Conservation (phyloP, 257 asterid species). For the Salvia miltiorrhiza region DNA sequence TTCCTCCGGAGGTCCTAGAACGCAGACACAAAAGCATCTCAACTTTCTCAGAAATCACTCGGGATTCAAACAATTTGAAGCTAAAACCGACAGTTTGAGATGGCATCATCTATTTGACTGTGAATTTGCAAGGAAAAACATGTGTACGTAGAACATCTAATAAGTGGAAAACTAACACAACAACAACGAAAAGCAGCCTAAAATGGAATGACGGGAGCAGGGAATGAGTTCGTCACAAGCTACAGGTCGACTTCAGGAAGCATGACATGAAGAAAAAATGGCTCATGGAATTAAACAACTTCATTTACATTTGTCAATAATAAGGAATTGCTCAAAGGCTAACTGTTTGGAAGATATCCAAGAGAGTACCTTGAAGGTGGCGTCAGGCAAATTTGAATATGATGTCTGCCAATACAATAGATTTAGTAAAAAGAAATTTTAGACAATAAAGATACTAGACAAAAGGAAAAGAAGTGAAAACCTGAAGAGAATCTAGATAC, state of each 20-base stretch:
- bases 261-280: background rate
- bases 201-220: slow-evolving; percentile 7
- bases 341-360: background rate
- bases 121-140: background rate
- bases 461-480: slow-evolving; percentile 20
- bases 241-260: background rate
- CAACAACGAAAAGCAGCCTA: background rate
- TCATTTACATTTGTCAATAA: background rate
- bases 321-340: background rate
- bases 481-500: slow-evolving; percentile 85
- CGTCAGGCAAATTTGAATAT: slow-evolving; percentile 72
- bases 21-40: background rate
- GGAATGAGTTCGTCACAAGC: background rate
- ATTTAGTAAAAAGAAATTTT: slow-evolving; percentile 6
- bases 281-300: background rate
- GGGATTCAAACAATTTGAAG: background rate
- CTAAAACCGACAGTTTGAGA: background rate
- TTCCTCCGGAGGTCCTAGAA: slow-evolving; percentile 91
- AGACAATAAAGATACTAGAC: slow-evolving; percentile 4
- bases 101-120: background rate
- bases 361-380: slow-evolving; percentile 86
- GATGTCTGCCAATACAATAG: slow-evolving; percentile 57
- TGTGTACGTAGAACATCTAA: background rate
- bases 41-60: slow-evolving; percentile 2
- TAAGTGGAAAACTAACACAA: background rate